Evolutionary conservation across 805 yeast genomes (phyloP), one percentile per base, ranked within the genome.

Genomic region (Yarrowia sp.): DNA sequence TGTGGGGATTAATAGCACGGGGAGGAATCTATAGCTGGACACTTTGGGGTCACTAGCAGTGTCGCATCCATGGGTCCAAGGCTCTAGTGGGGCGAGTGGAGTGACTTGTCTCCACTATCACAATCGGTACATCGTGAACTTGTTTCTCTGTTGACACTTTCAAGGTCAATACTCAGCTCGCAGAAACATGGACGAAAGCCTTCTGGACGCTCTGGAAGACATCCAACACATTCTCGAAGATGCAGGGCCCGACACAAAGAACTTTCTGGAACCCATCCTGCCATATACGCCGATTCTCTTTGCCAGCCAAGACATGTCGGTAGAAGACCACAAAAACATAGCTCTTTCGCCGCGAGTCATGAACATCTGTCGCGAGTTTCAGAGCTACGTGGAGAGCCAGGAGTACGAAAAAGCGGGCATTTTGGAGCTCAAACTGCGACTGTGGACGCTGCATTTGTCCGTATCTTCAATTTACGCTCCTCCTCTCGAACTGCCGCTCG

Each of bases 361-460:
- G 35, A 30, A 30, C 35, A 28, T 48, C 8, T 48, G 52, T 26
- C 17, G 17, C 2, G 52, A 48, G 52, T 48, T 48, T 14, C 52
- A 48, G n/a, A 12, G 30, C 24, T 48, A 48, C 30, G 36, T 48
- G 17, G 52, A 48, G 36, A 14, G 16, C 14, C 36, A 30, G 16
- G 52, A 48, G 36, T 48, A 28, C 17, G 36, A 48, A n/a, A 48
- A 48, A 16, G 52, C 52, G 11, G 52, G 52, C 11, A 48, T 48
- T 48, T 16, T 48, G 12, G 52, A 48, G 36, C 36, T 48, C 36
- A 48, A 48, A 17, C 24, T 48, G 52, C 22, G 52, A 9, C 12
- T 48, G 36, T 48, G 52, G 52, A 48, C 36, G 14, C 36, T 48
- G 6, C 52, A 48, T 30, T 12, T 48, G 24, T 46, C 52, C 6